Percentiles rank a stretch among this genome's conserved stretches.
These are phyloP conservation scores for Hibiscus trionum DNA, from an alignment of 345 rosid genomes.

Conservation along the genomic window DNA sequence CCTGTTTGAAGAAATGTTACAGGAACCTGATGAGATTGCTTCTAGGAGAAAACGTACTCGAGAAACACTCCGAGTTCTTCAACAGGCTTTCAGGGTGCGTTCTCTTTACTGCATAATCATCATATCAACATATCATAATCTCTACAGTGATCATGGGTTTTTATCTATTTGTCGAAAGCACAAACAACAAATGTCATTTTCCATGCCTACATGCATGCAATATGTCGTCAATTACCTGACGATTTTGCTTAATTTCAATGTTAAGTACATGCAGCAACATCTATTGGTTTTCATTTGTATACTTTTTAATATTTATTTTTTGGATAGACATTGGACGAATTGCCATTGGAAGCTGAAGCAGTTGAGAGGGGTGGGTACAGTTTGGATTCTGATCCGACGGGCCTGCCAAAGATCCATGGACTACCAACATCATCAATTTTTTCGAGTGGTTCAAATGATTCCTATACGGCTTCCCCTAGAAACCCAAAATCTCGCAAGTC, in stretches of 20 bases:
- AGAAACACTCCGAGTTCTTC: constrained; percentile 79
- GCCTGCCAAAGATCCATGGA: constrained; percentile 74
- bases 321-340: constrained; percentile 77
- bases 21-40: constrained; percentile 93
- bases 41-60: constrained; percentile 73
- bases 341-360: constrained; percentile 85
- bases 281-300: neutral
- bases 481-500: constrained; percentile 52
- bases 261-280: neutral
- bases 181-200: neutral
- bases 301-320: neutral
- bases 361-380: constrained; percentile 70
- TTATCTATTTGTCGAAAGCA: neutral
- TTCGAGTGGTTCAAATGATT: constrained; percentile 34
- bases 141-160: neutral
- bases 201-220: neutral
- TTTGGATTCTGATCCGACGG: constrained; percentile 56
- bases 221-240: neutral
- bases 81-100: constrained; percentile 86
- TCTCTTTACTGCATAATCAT: constrained; percentile 7
- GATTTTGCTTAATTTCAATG: neutral
- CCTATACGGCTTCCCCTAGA: constrained; percentile 48
- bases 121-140: neutral
- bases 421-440: constrained; percentile 57
- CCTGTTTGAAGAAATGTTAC: constrained; percentile 96